phyloP scores from a whole-genome alignment of 208 protist species.

The Crithidia thermophila region DNA sequence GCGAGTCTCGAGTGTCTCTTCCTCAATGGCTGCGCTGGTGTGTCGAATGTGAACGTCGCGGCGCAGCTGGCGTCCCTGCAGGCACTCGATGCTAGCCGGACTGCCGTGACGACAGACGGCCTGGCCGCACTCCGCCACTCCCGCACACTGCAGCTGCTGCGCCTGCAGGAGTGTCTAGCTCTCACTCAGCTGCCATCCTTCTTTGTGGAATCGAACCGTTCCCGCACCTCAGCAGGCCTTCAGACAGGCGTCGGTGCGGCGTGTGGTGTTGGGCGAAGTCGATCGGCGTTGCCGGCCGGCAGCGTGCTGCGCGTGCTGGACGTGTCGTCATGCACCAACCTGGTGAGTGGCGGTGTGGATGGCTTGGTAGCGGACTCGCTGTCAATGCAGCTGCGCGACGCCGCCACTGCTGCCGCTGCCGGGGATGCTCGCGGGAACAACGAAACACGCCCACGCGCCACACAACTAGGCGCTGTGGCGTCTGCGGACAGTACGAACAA shows the following conservation, averaged over 20 bases:
- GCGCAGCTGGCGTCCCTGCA: slow-evolving; percentile 33
- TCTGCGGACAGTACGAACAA: too few species aligned
- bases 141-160: slow-evolving; percentile 32
- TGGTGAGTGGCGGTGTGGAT: neutral
- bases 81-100: slow-evolving; percentile 41
- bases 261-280: too few species aligned
- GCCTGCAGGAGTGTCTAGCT: slow-evolving; percentile 35
- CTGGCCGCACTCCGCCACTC: slow-evolving; percentile 32
- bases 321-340: slow-evolving; percentile 12
- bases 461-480: too few species aligned
- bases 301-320: slow-evolving; percentile 1
- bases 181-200: slow-evolving; percentile 30
- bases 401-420: neutral
- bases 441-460: too few species aligned
- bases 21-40: slow-evolving; percentile 17
- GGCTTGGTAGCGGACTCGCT: slow-evolving; percentile 3
- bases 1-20: slow-evolving; percentile 19
- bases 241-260: too few species aligned
- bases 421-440: too few species aligned
- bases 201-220: slow-evolving; percentile 6
- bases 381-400: slow-evolving; percentile 1
- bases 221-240: too few species aligned
- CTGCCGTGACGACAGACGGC: slow-evolving; percentile 32
- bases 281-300: too few species aligned
- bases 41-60: slow-evolving; percentile 36